Evolutionary conservation across 148 eudicot genomes (phyloP), one percentile per base, ranked within the genome.

Genomic region (Cornus suecica): DNA sequence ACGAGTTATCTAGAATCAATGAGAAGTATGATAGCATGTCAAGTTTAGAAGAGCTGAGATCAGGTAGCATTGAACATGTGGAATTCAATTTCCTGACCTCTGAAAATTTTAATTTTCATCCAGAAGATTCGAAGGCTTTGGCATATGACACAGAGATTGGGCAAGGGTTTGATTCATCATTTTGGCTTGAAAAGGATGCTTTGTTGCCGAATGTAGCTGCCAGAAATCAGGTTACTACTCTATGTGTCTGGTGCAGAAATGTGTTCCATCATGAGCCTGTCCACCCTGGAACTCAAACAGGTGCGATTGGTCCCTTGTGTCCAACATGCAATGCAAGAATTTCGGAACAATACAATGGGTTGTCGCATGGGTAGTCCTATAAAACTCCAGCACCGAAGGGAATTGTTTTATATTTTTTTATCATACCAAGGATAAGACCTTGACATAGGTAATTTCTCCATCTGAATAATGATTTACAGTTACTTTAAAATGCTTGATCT

Each of bases 211-310:
- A 88, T 80, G 69, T 85, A 78, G 66, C 84, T 54, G 52, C 78
- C 52, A 84, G 82, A 63, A 86, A 83, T 73, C 84, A 79, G 68
- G 82, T 85, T 41, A 81, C 83, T 79, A 73, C 84, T 28, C 25
- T 85, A 31, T 94, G 98, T 81, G 92, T 89, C 52, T 94, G 97
- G 98, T 94, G 98, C 80, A 84, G 91, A 71, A 89, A 81, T 79
- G 88, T 86, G 74, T 92, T 94, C 76, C 90, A 84, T 71, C 90
- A 84, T 48, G 90, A 92, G 61, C 81, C 93, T 41, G 56, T 77
- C 20, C 84, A 79, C 32, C 4, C 42, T 37, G 42, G 42, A 37
- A 66, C 86, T 52, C 90, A 94, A 82, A 81, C 86, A 58, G 92
- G 92, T 52, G 87, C 89, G 34, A 88, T 91, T 58, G 98, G 97